Evolutionary conservation across 164 flowering plant species (phyloP), one percentile per base, ranked within the genome.

Genomic region (Vitis rotundifolia): DNA sequence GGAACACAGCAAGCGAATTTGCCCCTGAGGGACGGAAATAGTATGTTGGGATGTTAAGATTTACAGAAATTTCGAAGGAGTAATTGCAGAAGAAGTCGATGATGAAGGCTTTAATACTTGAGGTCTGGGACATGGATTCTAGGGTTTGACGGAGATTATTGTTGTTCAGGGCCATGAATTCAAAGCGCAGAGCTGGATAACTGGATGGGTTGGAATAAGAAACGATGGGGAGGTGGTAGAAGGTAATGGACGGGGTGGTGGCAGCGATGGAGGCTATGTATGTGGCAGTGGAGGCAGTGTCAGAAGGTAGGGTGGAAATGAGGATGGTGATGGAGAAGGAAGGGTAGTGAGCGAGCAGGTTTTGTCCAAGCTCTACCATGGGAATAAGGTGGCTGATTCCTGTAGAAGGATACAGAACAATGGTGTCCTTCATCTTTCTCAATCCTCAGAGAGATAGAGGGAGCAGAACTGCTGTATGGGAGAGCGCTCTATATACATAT

Each of bases 201-300:
- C 13, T 5, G 53, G 51, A 1, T 0, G 8, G 53, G 13, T 7
- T 10, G 11, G 53, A 1, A 50, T 3, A 10, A 50, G 53, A 50
- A 9, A 50, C 13, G 1, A 61, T 54, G 11, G 67, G 67, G 22
- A 64, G 55, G 56, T 18, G 56, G 56, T 14, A 56, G 67, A 64
- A 64, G 29, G 28, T 8, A 66, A 75, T 37, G 67, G 67, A 59
- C 3, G 70, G 70, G 18, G 22, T 52, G 77, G 66, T 7, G 73
- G 66, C 26, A 9, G 71, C 52, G 62, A 16, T 14, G 56, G 4
- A 8, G 61, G 52, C 57, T 49, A 69, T 54, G 71, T 58, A 51
- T 59, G 65, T 0, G 12, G 57, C 50, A 16, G 49, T 68, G 76
- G 57, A 8, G 67, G 55, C 16, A 55, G 29, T 49, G 52, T 53